Percentiles rank a stretch among this genome's conserved stretches.
Evolutionary conservation across 2,329 filamentous ascomycete genomes (phyloP).

Genomic region (Colletotrichum karsti): DNA sequence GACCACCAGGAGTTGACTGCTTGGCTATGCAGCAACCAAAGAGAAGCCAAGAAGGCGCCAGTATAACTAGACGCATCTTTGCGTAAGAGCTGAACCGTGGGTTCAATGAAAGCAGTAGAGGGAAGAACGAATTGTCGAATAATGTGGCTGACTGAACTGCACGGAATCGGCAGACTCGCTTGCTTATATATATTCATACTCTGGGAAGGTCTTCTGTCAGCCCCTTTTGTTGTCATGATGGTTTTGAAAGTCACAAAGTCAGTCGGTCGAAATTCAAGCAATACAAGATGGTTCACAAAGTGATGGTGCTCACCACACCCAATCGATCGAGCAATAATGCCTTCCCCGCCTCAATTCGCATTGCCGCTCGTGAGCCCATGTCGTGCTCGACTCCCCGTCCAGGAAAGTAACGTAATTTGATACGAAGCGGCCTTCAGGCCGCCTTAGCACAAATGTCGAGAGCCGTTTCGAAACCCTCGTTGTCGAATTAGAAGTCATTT

Average conservation of each 20-base stretch:
- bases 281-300: neutral
- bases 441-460: neutral
- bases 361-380: neutral
- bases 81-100: neutral
- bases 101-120: neutral
- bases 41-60: neutral
- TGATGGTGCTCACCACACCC: neutral
- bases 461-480: neutral
- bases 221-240: neutral
- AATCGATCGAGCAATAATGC: neutral
- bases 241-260: neutral
- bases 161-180: neutral
- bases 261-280: neutral
- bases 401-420: neutral
- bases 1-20: neutral
- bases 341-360: neutral
- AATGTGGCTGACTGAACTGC: neutral
- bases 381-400: neutral
- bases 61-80: neutral
- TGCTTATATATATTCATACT: neutral
- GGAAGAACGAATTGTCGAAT: neutral
- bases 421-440: neutral
- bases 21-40: neutral
- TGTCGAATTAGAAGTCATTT: neutral
- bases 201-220: neutral